phyloP scores from a whole-genome alignment of 2,329 filamentous ascomycete genomes.

The Ophiostoma piceae region DNA sequence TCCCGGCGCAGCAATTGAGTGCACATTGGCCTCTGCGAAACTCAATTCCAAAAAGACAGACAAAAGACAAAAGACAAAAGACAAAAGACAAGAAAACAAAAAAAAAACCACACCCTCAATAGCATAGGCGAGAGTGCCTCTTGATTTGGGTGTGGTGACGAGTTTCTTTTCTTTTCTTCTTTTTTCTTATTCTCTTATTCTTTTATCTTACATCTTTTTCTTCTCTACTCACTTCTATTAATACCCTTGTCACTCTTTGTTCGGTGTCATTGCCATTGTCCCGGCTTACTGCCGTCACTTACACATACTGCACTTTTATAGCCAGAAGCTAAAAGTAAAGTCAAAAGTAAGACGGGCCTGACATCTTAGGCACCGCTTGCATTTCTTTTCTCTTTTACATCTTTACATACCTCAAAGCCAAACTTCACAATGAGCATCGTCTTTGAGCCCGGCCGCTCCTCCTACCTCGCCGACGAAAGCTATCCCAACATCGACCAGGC shows the following conservation, averaged over 20 bases:
- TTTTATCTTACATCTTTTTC: not conserved
- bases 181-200: not conserved
- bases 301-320: not conserved
- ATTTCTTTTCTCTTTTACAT: not conserved
- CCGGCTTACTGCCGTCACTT: not conserved
- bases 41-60: no score
- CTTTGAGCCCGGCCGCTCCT: conserved; percentile 26
- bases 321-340: not conserved
- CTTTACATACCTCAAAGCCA: not conserved
- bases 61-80: not conserved
- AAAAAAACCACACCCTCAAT: not conserved
- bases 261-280: not conserved
- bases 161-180: not conserved
- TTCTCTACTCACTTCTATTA: not conserved
- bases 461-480: conserved; percentile 27
- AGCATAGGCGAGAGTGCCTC: not conserved
- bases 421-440: conserved; percentile 27
- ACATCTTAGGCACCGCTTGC: not conserved
- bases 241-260: not conserved
- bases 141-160: conserved; percentile 3
- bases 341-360: not conserved
- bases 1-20: not conserved
- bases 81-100: not conserved
- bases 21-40: not conserved
- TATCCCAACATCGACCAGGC: conserved; percentile 29